A percentile compares a stretch with the other conserved stretches of the same genome.
Conservation (phyloP, 805 yeast species). For the Saturnispora galanensis region DNA sequence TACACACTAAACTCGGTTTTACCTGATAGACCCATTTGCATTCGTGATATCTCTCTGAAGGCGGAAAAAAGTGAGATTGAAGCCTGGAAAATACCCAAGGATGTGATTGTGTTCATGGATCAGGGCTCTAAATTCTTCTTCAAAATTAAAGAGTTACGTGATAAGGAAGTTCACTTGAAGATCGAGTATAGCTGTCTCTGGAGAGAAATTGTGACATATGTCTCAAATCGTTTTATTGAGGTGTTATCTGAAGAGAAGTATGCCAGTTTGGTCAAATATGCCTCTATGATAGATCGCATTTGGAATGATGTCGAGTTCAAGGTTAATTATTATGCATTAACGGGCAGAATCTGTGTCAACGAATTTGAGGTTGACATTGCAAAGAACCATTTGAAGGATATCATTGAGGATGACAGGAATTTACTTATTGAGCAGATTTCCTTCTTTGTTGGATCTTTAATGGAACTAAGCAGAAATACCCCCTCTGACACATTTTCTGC, state of each 20-base stretch:
- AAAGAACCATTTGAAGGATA: constrained; percentile 5
- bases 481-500: constrained; percentile 9
- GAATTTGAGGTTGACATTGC: constrained; percentile 10
- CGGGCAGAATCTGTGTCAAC: constrained; percentile 13
- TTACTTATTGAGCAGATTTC: constrained; percentile 10
- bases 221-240: constrained; percentile 14
- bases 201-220: constrained; percentile 32
- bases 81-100: constrained; percentile 26
- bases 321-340: constrained; percentile 22
- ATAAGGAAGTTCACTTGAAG: constrained; percentile 32
- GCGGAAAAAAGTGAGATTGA: constrained; percentile 16
- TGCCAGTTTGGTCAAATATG: constrained; percentile 16
- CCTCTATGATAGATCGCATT: constrained; percentile 13
- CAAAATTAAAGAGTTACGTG: constrained; percentile 30
- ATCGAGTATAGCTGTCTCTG: constrained; percentile 38
- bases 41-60: constrained; percentile 31
- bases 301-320: constrained; percentile 18
- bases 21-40: constrained; percentile 41
- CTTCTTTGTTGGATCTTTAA: constrained; percentile 10
- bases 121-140: constrained; percentile 60
- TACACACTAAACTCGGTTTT: constrained; percentile 59
- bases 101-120: constrained; percentile 50
- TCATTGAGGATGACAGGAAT: constrained; percentile 12
- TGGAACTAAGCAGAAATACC: neutral
- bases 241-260: neutral